Evolutionary conservation across 108 stramenopile species (phyloP), one percentile per base, ranked within the genome.

Genomic region (Chaetoceros muelleri): DNA sequence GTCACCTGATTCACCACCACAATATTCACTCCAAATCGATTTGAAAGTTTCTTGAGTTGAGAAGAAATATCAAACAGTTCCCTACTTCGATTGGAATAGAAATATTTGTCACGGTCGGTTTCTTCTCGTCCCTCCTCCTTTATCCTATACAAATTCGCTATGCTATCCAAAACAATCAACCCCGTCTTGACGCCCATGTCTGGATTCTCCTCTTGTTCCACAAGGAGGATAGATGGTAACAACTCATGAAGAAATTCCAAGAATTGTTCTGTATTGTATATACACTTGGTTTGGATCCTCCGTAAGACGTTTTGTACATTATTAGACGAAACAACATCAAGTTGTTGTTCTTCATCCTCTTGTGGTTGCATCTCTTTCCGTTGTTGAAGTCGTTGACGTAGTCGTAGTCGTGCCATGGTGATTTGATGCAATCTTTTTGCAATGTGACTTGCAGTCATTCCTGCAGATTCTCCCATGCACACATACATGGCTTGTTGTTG

Each of bases 1-100:
- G 80, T 81, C 20, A 80, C 82, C 58, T 81, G 79, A 70, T 87
- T 87, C 51, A 72, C 54, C 20, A 87, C 50, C 48, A 87, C 30
- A 46, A 87, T 56, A 2, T 81, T 73, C 40, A 84, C 53, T 54
- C 64, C 60, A 46, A 72, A 71, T 60, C 27, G 0, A 49, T 67
- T 64, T 23, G 79, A 67, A 27, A 84, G 34, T 49, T 57, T 24
- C 49, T 81, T 65, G 40, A 81, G 66, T 16, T 30, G 44, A 3
- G 73, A 64, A 8, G 85, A 68, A 17, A 78, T 49, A 29, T 49
- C 52, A 50, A 78, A 79, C 27, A 87, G 57, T 28, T 60, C 46
- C 2, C 29, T 21, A 24, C 68, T 62, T 25, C 85, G 67, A 24
- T 69, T 46, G 3, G 21, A 30, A 30, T 44, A 46, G 56, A 64